Evolutionary conservation across 179 eudicot genomes (phyloP).

Genomic region (Corrigiola litoralis): DNA sequence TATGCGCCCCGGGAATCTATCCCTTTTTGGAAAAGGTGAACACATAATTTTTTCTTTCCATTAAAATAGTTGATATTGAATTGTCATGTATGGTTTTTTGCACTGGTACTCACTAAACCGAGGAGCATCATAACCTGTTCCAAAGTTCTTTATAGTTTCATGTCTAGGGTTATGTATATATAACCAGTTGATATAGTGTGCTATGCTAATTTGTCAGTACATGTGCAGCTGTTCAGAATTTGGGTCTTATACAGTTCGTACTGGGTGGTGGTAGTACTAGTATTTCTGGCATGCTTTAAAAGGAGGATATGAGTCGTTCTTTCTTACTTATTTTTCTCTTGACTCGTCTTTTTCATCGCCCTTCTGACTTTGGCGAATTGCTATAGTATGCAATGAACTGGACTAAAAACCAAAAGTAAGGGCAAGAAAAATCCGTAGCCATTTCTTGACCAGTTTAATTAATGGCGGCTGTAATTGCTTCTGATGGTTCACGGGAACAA

Average conservation of each 20-base stretch:
- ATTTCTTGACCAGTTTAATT: no score
- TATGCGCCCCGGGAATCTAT: slow-evolving; percentile 72
- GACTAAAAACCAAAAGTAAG: no score
- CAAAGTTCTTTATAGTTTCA: neutral
- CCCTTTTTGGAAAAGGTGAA: slow-evolving; percentile 75
- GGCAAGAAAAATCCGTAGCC: no score
- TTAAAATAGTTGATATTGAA: neutral
- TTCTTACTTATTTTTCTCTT: no score
- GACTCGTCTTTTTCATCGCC: no score
- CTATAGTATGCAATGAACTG: no score
- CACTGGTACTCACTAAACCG: neutral
- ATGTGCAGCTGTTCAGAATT: neutral
- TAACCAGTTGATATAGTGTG: neutral
- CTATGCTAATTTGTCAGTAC: neutral
- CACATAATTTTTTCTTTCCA: slow-evolving; percentile 10
- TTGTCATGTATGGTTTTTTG: neutral
- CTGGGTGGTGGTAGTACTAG: neutral
- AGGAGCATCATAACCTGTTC: neutral
- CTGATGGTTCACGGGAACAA: no score
- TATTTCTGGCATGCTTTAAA: neutral
- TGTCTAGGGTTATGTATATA: neutral
- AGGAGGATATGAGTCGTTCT: neutral
- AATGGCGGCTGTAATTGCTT: no score
- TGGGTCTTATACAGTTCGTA: neutral
- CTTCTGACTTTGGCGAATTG: no score